phyloP scores from a whole-genome alignment of 345 rosid species.

The Raphanus sativus region DNA sequence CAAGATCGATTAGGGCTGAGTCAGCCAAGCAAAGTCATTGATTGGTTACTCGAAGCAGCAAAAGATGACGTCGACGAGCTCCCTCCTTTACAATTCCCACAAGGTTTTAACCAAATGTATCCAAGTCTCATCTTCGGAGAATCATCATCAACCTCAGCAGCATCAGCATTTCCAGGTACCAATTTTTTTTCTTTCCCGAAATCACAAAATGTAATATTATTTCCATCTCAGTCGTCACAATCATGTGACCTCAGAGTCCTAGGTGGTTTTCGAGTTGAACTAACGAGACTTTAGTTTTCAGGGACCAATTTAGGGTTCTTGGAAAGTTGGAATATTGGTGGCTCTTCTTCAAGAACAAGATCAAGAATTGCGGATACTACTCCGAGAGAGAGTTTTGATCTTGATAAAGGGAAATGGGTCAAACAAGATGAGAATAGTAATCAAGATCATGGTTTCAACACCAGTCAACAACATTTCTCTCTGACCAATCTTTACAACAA shows the following conservation, averaged over 20 bases:
- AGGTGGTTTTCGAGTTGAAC: background rate
- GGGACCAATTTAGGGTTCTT: constrained; percentile 38
- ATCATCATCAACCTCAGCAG: constrained; percentile 16
- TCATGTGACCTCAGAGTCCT: background rate
- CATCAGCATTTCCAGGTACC: constrained; percentile 26
- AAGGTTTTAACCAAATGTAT: constrained; percentile 67
- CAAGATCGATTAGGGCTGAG: constrained; percentile 80
- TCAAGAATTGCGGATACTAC: constrained; percentile 34
- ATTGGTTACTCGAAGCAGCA: constrained; percentile 83
- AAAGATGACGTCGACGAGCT: constrained; percentile 79
- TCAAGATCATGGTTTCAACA: constrained; percentile 41
- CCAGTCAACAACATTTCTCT: constrained; percentile 40
- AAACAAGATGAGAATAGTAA: constrained; percentile 43
- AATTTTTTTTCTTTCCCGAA: background rate
- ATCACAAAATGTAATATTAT: background rate
- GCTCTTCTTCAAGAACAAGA: constrained; percentile 44
- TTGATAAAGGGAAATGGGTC: constrained; percentile 68
- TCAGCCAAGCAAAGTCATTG: constrained; percentile 94
- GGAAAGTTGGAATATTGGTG: constrained; percentile 44
- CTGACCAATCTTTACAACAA: constrained; percentile 44
- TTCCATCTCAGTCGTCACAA: background rate
- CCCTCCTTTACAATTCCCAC: constrained; percentile 81
- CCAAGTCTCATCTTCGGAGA: constrained; percentile 46
- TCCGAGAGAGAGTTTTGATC: constrained; percentile 32
- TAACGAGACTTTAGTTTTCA: background rate